Conservation (phyloP, 768 basidiomycete species). For the Suillus bovinus region DNA sequence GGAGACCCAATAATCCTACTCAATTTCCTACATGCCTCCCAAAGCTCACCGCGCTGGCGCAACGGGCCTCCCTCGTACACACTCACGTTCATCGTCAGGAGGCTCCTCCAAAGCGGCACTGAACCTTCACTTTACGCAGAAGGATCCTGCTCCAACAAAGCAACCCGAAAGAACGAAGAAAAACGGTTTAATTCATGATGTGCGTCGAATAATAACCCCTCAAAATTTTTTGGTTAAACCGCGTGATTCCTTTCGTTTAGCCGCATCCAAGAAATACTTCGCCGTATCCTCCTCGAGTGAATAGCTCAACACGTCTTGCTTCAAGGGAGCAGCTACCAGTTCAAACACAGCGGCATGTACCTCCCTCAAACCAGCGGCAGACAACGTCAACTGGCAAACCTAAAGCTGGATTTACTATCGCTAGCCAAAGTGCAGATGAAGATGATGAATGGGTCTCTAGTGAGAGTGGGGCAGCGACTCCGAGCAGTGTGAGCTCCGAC, state of each 20-base stretch:
- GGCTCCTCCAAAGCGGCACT: slow-evolving; percentile 54
- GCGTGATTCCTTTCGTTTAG: slow-evolving; percentile 12
- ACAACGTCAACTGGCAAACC: slow-evolving; percentile 35
- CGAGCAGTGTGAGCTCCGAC: slow-evolving; percentile 50
- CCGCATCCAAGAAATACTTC: slow-evolving; percentile 26
- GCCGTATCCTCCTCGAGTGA: slow-evolving; percentile 25
- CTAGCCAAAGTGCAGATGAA: slow-evolving; percentile 47
- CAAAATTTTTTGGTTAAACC: slow-evolving; percentile 16
- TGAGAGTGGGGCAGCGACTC: slow-evolving; percentile 74
- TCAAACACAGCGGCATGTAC: slow-evolving; percentile 25
- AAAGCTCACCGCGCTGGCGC: slow-evolving; percentile 49
- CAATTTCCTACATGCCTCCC: slow-evolving; percentile 43
- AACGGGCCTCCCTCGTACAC: slow-evolving; percentile 52
- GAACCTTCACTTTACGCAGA: slow-evolving; percentile 71
- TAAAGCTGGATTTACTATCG: slow-evolving; percentile 60
- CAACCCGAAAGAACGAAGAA: slow-evolving; percentile 57
- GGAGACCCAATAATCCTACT: slow-evolving; percentile 33
- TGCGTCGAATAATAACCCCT: slow-evolving; percentile 30
- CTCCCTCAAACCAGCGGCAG: slow-evolving; percentile 28
- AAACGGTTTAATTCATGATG: slow-evolving; percentile 43
- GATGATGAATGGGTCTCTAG: slow-evolving; percentile 81
- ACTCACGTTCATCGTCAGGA: slow-evolving; percentile 62
- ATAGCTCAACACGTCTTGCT: slow-evolving; percentile 28
- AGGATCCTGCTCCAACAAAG: slow-evolving; percentile 47
- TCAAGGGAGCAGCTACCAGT: slow-evolving; percentile 37